Evolutionary conservation across 805 yeast genomes (phyloP), one percentile per base, ranked within the genome.

Genomic region (Saturnispora diversa): DNA sequence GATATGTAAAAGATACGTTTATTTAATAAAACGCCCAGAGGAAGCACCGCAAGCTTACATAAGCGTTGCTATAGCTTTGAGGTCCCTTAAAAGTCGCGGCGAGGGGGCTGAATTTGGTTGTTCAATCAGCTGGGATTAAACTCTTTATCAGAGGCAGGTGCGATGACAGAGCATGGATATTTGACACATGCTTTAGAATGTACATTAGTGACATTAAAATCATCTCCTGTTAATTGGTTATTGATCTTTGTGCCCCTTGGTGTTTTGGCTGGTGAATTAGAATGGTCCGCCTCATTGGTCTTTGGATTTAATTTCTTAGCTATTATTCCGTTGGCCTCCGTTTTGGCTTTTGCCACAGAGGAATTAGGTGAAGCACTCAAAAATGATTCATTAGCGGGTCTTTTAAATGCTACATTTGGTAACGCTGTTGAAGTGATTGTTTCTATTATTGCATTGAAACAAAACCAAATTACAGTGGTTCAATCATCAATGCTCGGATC

Each of bases 401-500:
- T 92, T 48, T 69, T 92, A 54, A 92, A 92, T 63, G 98, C 98
- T 2, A 88, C 97, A 8, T 85, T 92, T 59, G 98, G 98, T 44
- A 92, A 92, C 60, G 97, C 97, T 2, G 96, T 92, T 17, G 98
- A 92, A 65, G 76, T 92, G 45, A 92, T 92, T 60, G 97, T 92
- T 26, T 84, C 95, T 2, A 68, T 92, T 21, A 86, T 92, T 50
- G 98, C 98, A 1, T 69, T 92, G 53, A 69, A 65, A 50, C 81
- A 84, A 32, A 84, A 85, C 50, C 97, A 92, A 63, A 77, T 92
- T 38, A 73, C 95, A 48, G 88, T 92, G 54, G 97, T 92, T 22
- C 97, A 92, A 63, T 95, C 97, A 2, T 84, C 95, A 16, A 90
- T 92, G 97, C 72, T 92, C 43, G 98, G 98, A 24, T 82, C 94